Evolutionary conservation across 192 early-diverging fungal genomes (phyloP), one percentile per base, ranked within the genome.

Genomic region (Funneliformis geosporum): DNA sequence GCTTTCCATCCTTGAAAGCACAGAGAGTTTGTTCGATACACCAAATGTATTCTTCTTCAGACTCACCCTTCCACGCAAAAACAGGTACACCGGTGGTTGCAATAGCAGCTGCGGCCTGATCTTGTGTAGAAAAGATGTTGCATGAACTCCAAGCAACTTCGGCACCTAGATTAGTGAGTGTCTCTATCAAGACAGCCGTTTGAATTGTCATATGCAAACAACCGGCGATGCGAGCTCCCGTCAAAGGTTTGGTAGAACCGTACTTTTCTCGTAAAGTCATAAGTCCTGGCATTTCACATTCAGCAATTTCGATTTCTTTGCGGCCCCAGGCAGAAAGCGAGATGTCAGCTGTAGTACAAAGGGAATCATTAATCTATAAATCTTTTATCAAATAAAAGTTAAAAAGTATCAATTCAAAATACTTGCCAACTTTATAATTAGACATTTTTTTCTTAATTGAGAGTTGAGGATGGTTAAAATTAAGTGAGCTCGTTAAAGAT

Each of bases 141-240:
- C 88, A 88, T 28, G 88, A 90, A 84, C 87, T 87, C 88, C 88
- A 90, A 80, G 88, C 85, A 60, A 99, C 95, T 87, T 99, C 93
- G 73, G 97, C 97, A 84, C 97, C 97, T 79, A 99, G 92, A 82
- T 91, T 91, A 74, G 91, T 93, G 76, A 99, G 90, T 76, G 97
- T 98, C 91, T 98, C 96, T 89, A 98, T 99, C 79, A 99, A 92
- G 79, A 98, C 96, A 75, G 96, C 97, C 65, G 96, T 98, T 92
- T 99, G 96, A 87, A 99, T 95, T 86, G 96, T 99, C 97, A 99
- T 99, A 92, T 99, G 96, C 83, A 99, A 90, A 87, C 96, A 99
- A 55, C 97, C 97, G 78, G 94, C 95, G 82, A 99, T 95, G 82
- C 97, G 95, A 77, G 97, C 95, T 87, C 96, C 97, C 85, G 91